Percentiles rank a stretch among this genome's conserved stretches.
Conservation (phyloP, 1,139 yeast species). For the Candida sp. region DNA sequence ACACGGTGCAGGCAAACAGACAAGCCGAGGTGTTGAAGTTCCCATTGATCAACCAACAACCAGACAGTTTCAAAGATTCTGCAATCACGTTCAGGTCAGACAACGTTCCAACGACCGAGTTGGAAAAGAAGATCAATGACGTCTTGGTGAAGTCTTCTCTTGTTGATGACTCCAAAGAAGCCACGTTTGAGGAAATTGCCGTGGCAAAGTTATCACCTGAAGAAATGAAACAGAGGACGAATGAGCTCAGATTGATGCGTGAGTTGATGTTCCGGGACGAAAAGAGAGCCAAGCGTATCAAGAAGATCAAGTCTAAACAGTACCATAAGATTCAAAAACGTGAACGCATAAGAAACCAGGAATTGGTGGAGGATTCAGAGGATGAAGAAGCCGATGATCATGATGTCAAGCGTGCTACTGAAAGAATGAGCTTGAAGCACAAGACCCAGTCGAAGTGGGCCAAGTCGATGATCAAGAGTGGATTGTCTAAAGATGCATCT, state of each 20-base stretch:
- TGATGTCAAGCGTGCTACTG: conserved; percentile 79
- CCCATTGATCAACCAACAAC: conserved; percentile 50
- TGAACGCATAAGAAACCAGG: conserved; percentile 74
- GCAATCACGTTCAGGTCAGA: conserved; percentile 58
- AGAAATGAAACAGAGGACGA: conserved; percentile 77
- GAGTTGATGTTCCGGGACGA: conserved; percentile 97
- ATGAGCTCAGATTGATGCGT: conserved; percentile 88
- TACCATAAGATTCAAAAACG: conserved; percentile 88
- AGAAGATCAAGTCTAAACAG: conserved; percentile 92
- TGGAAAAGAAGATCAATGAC: conserved; percentile 68
- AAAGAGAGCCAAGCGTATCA: conserved; percentile 85
- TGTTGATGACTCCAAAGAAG: conserved; percentile 73
- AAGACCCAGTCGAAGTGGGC: conserved; percentile 94
- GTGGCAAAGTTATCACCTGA: conserved; percentile 83
- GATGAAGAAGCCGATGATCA: conserved; percentile 64
- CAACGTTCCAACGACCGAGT: conserved; percentile 55
- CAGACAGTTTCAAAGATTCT: conserved; percentile 44
- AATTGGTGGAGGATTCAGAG: conserved; percentile 63
- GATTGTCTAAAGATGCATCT: conserved; percentile 84
- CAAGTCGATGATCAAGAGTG: conserved; percentile 85
- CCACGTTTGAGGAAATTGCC: conserved; percentile 87
- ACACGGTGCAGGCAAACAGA: conserved; percentile 76
- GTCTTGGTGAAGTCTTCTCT: conserved; percentile 70
- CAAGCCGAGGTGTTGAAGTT: conserved; percentile 85
- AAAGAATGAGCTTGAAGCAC: conserved; percentile 91